Evolutionary conservation across 345 rosid species (phyloP).

Genomic region (Brassica juncea): DNA sequence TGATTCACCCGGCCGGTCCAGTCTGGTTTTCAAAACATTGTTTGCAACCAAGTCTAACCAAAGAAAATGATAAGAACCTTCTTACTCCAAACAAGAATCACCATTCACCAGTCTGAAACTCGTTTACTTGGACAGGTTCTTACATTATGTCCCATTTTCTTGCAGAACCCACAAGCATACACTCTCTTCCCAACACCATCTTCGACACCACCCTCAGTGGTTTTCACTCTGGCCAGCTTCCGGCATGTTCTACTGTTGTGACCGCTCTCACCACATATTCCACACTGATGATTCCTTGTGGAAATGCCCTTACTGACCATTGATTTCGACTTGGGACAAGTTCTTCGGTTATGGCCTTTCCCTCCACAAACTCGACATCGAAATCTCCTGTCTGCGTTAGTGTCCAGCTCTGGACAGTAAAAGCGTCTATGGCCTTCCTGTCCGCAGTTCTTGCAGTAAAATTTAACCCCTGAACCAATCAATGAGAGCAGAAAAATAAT

Average conservation of each 20-base stretch:
- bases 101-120: constrained; percentile 16
- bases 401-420: constrained; percentile 78
- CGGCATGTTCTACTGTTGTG: constrained; percentile 83
- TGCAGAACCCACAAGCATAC: constrained; percentile 55
- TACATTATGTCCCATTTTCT: constrained; percentile 52
- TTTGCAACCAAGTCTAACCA: no score
- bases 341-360: constrained; percentile 85
- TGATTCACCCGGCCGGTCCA: background rate
- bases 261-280: constrained; percentile 56
- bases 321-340: constrained; percentile 55
- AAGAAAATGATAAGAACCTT: background rate
- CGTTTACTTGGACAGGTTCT: constrained; percentile 58
- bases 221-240: constrained; percentile 33
- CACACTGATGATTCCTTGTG: constrained; percentile 48
- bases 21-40: background rate
- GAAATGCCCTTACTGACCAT: constrained; percentile 32
- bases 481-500: background rate
- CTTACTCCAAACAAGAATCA: constrained; percentile 18
- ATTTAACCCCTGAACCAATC: constrained; percentile 59
- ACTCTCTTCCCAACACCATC: constrained; percentile 30
- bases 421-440: constrained; percentile 84
- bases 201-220: background rate
- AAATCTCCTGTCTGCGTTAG: constrained; percentile 49
- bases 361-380: constrained; percentile 69
- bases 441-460: constrained; percentile 78